phyloP scores from a whole-genome alignment of 1,139 yeast genomes.

The Yarrowia galli region DNA sequence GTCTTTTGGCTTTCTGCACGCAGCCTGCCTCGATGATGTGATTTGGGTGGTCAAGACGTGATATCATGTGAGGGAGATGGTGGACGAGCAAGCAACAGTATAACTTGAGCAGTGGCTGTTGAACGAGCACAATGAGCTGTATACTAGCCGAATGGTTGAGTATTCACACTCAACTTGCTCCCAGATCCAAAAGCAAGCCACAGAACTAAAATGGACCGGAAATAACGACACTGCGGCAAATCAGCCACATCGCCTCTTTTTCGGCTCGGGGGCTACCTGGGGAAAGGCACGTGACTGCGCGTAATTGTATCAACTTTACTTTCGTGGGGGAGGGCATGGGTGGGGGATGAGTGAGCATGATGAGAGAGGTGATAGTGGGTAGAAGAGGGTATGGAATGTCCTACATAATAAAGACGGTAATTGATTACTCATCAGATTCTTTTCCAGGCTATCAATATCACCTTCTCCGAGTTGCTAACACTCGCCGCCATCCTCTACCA shows the following conservation, averaged over 20 bases:
- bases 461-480: too few relatives aligned
- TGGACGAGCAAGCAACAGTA: not conserved
- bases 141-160: not conserved
- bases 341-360: not conserved
- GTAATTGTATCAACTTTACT: slow-evolving; percentile 5
- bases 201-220: not conserved
- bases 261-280: slow-evolving; percentile 13
- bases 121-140: not conserved
- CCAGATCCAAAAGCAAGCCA: slow-evolving; percentile 6
- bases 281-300: slow-evolving; percentile 33
- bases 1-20: slow-evolving; percentile 24
- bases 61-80: slow-evolving; percentile 4
- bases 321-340: not conserved
- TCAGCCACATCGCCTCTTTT: slow-evolving; percentile 33
- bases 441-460: too few relatives aligned
- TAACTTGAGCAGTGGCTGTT: too few relatives aligned
- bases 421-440: not conserved
- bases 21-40: slow-evolving; percentile 34
- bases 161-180: not conserved
- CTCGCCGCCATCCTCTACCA: not conserved
- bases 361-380: too few relatives aligned
- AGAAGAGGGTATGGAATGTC: too few relatives aligned
- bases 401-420: not conserved
- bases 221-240: not conserved
- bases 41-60: slow-evolving; percentile 21